Base-by-base conservation (phyloP, 768 basidiomycete species). In the Serendipita sp. region DNA sequence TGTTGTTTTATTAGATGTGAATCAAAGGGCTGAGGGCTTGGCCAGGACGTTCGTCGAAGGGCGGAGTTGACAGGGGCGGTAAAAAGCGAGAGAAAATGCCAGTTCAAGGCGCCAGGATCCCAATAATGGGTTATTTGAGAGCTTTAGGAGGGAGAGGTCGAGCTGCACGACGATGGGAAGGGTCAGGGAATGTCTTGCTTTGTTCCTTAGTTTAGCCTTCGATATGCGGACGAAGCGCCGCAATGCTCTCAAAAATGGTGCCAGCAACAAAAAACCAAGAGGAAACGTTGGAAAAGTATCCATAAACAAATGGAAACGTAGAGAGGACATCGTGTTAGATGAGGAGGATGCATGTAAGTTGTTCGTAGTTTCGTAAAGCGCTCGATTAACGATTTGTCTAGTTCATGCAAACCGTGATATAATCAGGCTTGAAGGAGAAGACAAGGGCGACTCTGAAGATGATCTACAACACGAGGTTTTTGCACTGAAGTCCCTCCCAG, bases 401-500 rank as follows among this genome's bases (percentile, higher is more conserved):
- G 89, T 91, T 71, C 88, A 90, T 71, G 75, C 78, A 0, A 82
- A 83, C 34, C 80, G 82, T 63, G 91, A 96, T 71, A 82, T 81
- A 70, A 87, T 95, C 66, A 76, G 89, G 3, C 77, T 96, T 3
- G 85, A 89, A 44, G 85, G 80, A n/a, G 79, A 81, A 38, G 72
- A 76, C 36, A 70, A 73, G 1, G 76, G 71, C 23, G 78, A 75
- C 15, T 82, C 83, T 11, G 82, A 83, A 32, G 77, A 75, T 30
- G 82, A 76, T 15, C 83, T 84, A 13, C 86, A 86, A 44, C 87
- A 91, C 30, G 89, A 93, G 71, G 87, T 93, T n/a, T 88, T 93
- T 69, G 81, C 82, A 5, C 72, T 89, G 66, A 79, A 81, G 62
- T 85, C 83, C 23, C 68, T 91, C 66, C 76, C 79, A 8, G 75